A percentile compares a stretch with the other conserved stretches of the same genome.
These are phyloP conservation scores for Plasmodium knowlesi DNA, from an alignment of 169 alveolate species.

Conservation along the genomic window DNA sequence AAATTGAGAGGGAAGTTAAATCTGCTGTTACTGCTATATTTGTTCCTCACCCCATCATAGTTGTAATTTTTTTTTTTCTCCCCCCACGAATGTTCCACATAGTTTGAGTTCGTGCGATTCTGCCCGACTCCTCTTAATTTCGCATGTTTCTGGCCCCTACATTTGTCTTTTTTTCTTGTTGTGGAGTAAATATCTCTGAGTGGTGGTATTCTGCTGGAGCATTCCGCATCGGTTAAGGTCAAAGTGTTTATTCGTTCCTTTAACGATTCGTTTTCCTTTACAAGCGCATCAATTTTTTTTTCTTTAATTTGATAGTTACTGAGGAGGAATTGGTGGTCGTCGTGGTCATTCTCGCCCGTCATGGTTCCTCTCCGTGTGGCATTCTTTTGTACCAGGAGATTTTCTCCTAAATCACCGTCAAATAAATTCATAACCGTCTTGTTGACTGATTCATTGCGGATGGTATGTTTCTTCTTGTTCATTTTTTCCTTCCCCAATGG, in stretches of 20 bases:
- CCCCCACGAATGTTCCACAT: background rate
- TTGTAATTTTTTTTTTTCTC: background rate
- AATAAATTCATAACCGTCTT: background rate
- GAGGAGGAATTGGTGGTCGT: background rate
- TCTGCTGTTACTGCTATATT: slow-evolving; percentile 41
- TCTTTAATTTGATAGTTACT: background rate
- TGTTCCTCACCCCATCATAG: background rate
- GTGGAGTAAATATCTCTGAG: background rate
- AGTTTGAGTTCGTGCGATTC: background rate
- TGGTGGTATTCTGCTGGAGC: background rate
- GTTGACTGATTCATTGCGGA: background rate
- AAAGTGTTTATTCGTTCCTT: slow-evolving; percentile 33
- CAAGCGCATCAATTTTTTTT: slow-evolving; percentile 18
- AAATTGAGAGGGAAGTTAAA: slow-evolving; percentile 53
- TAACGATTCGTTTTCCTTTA: slow-evolving; percentile 22
- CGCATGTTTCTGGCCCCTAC: background rate
- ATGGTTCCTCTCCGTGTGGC: background rate
- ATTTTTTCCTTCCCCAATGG: background rate
- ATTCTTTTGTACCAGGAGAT: background rate
- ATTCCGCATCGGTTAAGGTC: background rate
- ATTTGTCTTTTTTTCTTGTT: background rate
- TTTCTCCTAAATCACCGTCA: background rate
- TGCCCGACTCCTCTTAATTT: background rate
- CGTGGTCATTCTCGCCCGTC: background rate
- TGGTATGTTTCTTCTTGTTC: background rate